A percentile compares a stretch with the other conserved stretches of the same genome.
Evolutionary conservation across 345 rosid species (phyloP).

Genomic region (Citrus cavaleriei): DNA sequence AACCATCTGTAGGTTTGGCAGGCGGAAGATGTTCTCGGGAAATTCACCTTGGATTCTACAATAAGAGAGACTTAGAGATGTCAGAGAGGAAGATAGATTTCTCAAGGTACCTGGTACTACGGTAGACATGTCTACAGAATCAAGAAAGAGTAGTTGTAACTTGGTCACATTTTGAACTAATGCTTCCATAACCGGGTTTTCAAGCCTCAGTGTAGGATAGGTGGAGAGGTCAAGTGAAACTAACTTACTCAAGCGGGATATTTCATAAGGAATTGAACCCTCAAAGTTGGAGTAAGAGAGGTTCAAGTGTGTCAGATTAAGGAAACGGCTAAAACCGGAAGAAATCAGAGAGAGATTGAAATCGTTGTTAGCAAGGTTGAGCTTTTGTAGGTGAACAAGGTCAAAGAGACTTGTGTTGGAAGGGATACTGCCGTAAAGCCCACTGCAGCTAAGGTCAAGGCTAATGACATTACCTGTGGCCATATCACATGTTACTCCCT

Average conservation of each 20-base stretch:
- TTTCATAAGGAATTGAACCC: neutral
- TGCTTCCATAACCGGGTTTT: no score
- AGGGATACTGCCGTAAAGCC: neutral
- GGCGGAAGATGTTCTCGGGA: neutral
- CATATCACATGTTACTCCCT: neutral
- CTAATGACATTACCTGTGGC: neutral
- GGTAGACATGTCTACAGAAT: no score
- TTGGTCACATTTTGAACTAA: no score
- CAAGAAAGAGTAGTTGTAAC: neutral
- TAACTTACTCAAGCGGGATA: neutral
- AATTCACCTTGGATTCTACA: slow-evolving; percentile 13
- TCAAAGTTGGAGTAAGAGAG: neutral
- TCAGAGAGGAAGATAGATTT: slow-evolving; percentile 17
- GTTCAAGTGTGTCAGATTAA: neutral
- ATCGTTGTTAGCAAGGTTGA: neutral
- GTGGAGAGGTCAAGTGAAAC: neutral
- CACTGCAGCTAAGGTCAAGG: neutral
- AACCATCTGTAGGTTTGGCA: neutral
- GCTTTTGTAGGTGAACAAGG: neutral
- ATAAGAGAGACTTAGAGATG: neutral
- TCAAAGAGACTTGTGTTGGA: neutral
- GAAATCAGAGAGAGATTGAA: neutral
- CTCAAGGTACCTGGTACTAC: neutral
- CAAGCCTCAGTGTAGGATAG: no score
- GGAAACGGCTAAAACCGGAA: neutral